Evolutionary conservation across 192 early-diverging fungal species (phyloP).

Genomic region (Rhizoclosmatium globosum): DNA sequence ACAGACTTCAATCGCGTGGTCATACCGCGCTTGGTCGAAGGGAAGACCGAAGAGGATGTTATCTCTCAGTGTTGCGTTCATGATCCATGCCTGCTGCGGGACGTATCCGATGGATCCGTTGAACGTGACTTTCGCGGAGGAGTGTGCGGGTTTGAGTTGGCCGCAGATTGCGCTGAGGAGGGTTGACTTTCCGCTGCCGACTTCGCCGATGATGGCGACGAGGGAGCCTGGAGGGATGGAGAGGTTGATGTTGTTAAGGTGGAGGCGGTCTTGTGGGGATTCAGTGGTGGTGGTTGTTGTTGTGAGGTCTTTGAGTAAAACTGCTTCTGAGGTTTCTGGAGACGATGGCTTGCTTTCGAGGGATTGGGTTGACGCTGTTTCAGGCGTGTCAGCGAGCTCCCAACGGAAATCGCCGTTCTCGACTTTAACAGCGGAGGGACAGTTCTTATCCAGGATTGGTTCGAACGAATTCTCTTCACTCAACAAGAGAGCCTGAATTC

Average conservation of each 20-base stretch:
- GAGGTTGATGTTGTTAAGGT: conserved; percentile 42
- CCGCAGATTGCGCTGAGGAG: conserved; percentile 78
- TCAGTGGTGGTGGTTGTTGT: background rate
- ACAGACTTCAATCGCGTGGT: conserved; percentile 78
- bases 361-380: background rate
- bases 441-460: conserved; percentile 51
- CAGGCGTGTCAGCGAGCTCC: conserved; percentile 41
- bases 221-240: conserved; percentile 57
- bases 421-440: conserved; percentile 64
- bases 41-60: conserved; percentile 89
- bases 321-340: background rate
- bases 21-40: conserved; percentile 74
- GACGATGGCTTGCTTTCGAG: background rate
- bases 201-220: conserved; percentile 76
- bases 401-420: conserved; percentile 71
- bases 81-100: conserved; percentile 83
- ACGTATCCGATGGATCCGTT: conserved; percentile 72
- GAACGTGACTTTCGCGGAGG: conserved; percentile 59
- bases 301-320: background rate
- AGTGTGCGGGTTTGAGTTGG: conserved; percentile 67
- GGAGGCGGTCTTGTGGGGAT: background rate
- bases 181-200: conserved; percentile 80
- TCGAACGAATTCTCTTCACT: conserved; percentile 67
- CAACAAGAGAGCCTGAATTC: conserved; percentile 60
- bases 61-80: conserved; percentile 77